Conservation (phyloP, 2,329 filamentous ascomycete species). For the Trichoderma oligosporum region DNA sequence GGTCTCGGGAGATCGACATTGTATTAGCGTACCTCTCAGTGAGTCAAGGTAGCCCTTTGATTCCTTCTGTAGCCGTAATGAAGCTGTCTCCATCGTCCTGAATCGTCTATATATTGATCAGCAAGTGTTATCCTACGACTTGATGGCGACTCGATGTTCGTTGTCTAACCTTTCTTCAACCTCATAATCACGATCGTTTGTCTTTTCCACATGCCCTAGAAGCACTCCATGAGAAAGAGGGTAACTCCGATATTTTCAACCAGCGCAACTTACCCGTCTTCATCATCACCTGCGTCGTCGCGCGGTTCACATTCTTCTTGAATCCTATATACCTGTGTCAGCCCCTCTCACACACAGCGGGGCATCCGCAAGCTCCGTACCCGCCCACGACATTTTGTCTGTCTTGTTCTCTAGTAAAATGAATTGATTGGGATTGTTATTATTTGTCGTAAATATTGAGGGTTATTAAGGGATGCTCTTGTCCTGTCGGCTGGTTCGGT, state of each 20-base stretch:
- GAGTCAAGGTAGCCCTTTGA: slow-evolving; percentile 97
- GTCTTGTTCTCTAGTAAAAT: slow-evolving; percentile 19
- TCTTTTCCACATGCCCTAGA: slow-evolving; percentile 91
- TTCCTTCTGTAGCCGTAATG: slow-evolving; percentile 89
- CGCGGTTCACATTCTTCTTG: slow-evolving; percentile 95
- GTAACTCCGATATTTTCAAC: neutral
- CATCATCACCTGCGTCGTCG: slow-evolving; percentile 99
- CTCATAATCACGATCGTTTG: slow-evolving; percentile 97
- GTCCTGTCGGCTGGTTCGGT: slow-evolving; percentile 1
- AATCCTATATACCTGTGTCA: slow-evolving; percentile 38
- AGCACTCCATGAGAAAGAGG: neutral
- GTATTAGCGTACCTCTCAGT: slow-evolving; percentile 62
- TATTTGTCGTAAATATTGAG: neutral
- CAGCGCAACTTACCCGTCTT: slow-evolving; percentile 67
- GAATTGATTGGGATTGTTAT: neutral
- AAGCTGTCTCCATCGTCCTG: slow-evolving; percentile 94
- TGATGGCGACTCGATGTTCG: neutral
- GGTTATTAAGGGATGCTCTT: neutral
- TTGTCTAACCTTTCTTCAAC: slow-evolving; percentile 76
- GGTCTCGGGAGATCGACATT: neutral
- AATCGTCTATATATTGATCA: slow-evolving; percentile 64
- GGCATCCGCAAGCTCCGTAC: slow-evolving; percentile 39
- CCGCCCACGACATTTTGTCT: slow-evolving; percentile 66
- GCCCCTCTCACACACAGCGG: slow-evolving; percentile 28
- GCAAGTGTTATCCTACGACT: slow-evolving; percentile 1